These are phyloP conservation scores for Aspergillus sp. DNA, from an alignment of 2,329 filamentous ascomycete species.

Conservation along the genomic window DNA sequence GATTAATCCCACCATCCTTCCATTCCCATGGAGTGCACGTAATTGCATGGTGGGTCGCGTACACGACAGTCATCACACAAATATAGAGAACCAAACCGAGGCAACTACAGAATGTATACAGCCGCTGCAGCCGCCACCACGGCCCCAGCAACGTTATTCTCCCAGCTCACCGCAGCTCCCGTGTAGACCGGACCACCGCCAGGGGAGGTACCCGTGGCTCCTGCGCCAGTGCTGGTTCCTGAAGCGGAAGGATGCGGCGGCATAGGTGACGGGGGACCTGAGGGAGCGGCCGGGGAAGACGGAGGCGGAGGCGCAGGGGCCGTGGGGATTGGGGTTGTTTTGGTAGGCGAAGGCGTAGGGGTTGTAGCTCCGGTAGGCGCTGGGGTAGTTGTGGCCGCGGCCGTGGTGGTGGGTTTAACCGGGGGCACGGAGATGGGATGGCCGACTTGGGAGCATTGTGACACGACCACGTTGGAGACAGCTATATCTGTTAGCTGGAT, in stretches of 20 bases:
- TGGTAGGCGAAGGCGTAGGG: background rate
- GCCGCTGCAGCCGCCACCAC: background rate
- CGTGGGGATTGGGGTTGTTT: background rate
- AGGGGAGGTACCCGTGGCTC: background rate
- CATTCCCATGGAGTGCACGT: no score
- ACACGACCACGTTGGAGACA: constrained; percentile 35
- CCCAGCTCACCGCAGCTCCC: background rate
- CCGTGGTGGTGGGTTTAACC: constrained; percentile 14
- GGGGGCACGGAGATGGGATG: constrained; percentile 35
- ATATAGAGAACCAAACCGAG: background rate
- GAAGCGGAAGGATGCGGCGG: background rate
- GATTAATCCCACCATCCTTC: no score
- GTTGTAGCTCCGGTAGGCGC: constrained; percentile 1
- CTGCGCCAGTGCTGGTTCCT: background rate
- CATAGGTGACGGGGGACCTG: background rate
- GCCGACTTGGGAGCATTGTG: constrained; percentile 34
- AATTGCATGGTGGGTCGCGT: no score
- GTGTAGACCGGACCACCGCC: background rate
- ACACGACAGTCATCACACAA: background rate
- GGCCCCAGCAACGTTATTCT: constrained; percentile 1
- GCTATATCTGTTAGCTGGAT: constrained; percentile 17
- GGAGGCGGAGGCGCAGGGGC: background rate
- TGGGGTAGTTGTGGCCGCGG: constrained; percentile 4
- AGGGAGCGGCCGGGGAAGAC: background rate
- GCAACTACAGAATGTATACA: background rate